Evolutionary conservation across 164 flowering plant species (phyloP), one percentile per base, ranked within the genome.

Genomic region (Buxus sempervirens): DNA sequence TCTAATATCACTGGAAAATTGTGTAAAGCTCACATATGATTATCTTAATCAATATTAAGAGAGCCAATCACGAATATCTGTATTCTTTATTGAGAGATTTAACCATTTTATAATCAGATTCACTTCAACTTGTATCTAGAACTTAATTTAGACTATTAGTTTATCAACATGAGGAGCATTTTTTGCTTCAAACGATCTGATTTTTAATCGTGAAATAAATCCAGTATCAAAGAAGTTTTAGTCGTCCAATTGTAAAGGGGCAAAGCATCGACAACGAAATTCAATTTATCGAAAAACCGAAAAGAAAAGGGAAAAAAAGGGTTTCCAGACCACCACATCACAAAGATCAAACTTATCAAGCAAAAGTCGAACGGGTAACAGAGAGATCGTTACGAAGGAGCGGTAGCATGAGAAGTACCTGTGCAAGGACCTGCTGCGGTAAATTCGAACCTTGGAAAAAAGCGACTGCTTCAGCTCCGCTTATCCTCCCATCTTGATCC

Each of bases 401-500:
- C 22, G 13, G 19, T 12, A 53, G 28, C 58, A 32, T 18, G 51
- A 60, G 25, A 0, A 42, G 24, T 60, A 95, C 97, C 97, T 92
- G 97, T 59, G 98, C 97, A 28, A 94, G 94, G 49, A 94, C 88
- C 25, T 76, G 86, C 70, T 86, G 82, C 54, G 97, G 80, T 77
- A 94, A 77, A 81, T 84, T 84, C 70, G 97, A 85, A 69, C 88
- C 98, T 77, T 89, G 92, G 58, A 94, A 87, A 78, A 91, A 94
- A 21, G 80, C 54, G 8, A 94, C 97, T 25, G 97, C 98, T 77
- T 94, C 98, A 45, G 80, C 77, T 60, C 98, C 98, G 74, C 96
- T 92, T 65, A 94, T 94, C 79, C 86, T 83, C 18, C 98, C 98
- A 73, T 94, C 98, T 26, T 80, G 88, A 75, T 92, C 93, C 82